phyloP scores from a whole-genome alignment of 768 basidiomycete genomes.

The Dioszegia crocea region DNA sequence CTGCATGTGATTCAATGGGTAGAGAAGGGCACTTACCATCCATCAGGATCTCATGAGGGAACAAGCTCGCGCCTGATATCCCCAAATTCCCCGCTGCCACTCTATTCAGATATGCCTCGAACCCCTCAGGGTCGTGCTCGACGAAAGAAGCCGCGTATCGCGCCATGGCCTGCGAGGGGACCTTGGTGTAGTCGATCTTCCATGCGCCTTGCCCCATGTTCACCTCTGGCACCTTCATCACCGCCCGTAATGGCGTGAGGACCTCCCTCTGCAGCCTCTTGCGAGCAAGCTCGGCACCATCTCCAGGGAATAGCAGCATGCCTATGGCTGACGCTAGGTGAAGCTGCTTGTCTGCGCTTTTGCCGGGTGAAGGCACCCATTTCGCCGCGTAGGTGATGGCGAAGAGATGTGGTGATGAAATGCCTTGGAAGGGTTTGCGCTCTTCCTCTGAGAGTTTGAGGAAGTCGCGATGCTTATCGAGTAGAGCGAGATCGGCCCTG shows the following conservation, averaged over 20 bases:
- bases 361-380: slow-evolving; percentile 64
- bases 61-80: slow-evolving; percentile 59
- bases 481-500: slow-evolving; percentile 54
- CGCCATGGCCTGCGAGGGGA: slow-evolving; percentile 61
- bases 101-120: slow-evolving; percentile 56
- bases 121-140: slow-evolving; percentile 60
- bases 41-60: slow-evolving; percentile 61
- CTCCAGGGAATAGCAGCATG: slow-evolving; percentile 54
- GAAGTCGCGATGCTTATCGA: slow-evolving; percentile 49
- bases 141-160: slow-evolving; percentile 59
- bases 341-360: slow-evolving; percentile 62
- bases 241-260: slow-evolving; percentile 58
- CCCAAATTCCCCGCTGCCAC: slow-evolving; percentile 55
- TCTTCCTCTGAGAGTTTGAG: slow-evolving; percentile 30
- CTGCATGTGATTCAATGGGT: no score
- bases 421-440: slow-evolving; percentile 24
- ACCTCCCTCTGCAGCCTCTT: slow-evolving; percentile 61
- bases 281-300: slow-evolving; percentile 55
- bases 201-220: slow-evolving; percentile 57
- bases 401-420: slow-evolving; percentile 38
- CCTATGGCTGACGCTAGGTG: slow-evolving; percentile 65
- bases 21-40: slow-evolving; percentile 46
- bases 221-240: slow-evolving; percentile 56
- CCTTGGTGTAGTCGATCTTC: slow-evolving; percentile 32
- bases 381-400: slow-evolving; percentile 62